phyloP scores from a whole-genome alignment of 495 filamentous ascomycete genomes.

The Articulospora tetracladia region DNA sequence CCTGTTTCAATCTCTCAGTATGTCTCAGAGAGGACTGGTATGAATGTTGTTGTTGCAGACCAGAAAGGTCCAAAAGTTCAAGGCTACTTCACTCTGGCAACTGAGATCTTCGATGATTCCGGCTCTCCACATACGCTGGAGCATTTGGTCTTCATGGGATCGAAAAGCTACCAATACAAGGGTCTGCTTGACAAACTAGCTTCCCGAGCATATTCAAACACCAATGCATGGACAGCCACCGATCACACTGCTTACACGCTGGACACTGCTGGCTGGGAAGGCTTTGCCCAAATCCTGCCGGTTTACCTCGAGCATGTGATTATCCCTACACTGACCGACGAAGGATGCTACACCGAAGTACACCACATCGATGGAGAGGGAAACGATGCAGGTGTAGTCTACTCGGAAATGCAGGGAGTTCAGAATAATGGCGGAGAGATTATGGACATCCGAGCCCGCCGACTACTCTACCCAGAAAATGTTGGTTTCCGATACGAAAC shows the following conservation, averaged over 20 bases:
- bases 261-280: slow-evolving; percentile 93
- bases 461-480: slow-evolving; percentile 81
- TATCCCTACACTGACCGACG: slow-evolving; percentile 85
- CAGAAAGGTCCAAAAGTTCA: slow-evolving; percentile 89
- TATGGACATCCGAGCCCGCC: slow-evolving; percentile 74
- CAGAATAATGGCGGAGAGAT: slow-evolving; percentile 80
- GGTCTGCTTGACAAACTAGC: slow-evolving; percentile 92
- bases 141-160: slow-evolving; percentile 97
- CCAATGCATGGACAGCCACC: slow-evolving; percentile 93
- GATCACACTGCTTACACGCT: slow-evolving; percentile 98
- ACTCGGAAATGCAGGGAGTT: slow-evolving; percentile 97
- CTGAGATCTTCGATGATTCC: slow-evolving; percentile 95
- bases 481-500: slow-evolving; percentile 96
- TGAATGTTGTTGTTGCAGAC: slow-evolving; percentile 90
- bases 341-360: slow-evolving; percentile 91
- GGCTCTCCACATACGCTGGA: slow-evolving; percentile 95
- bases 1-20: slow-evolving; percentile 81
- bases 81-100: slow-evolving; percentile 92
- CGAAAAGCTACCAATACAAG: slow-evolving; percentile 89
- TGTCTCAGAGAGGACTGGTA: slow-evolving; percentile 76
- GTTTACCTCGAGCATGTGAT: slow-evolving; percentile 96
- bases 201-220: slow-evolving; percentile 85
- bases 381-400: slow-evolving; percentile 95
- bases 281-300: slow-evolving; percentile 89
- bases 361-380: slow-evolving; percentile 91